Evolutionary conservation across 768 basidiomycete species (phyloP).

Genomic region (Phlegmacium glaucopus): DNA sequence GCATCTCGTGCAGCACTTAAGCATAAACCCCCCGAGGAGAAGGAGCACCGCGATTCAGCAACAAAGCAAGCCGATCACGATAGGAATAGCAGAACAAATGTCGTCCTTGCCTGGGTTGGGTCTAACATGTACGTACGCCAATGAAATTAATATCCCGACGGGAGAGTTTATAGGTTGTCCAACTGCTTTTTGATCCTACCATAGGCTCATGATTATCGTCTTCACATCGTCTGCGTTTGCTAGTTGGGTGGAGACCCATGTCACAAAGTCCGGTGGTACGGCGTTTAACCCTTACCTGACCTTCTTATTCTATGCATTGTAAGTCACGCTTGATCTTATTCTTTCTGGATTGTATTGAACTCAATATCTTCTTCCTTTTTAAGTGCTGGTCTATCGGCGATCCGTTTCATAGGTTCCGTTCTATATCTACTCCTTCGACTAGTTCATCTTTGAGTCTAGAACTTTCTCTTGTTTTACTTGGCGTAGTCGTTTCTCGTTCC

Average conservation of each 20-base stretch:
- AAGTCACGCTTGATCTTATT: conserved; percentile 18
- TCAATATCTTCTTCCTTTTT: conserved; percentile 1
- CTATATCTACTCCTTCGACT: conserved; percentile 78
- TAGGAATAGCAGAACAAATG: conserved; percentile 80
- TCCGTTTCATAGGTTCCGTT: conserved; percentile 78
- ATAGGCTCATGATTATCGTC: conserved; percentile 64
- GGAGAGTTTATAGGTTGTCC: conserved; percentile 2
- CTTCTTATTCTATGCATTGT: conserved; percentile 70
- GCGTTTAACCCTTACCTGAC: conserved; percentile 88
- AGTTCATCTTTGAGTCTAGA: conserved; percentile 49
- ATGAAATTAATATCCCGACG: background rate
- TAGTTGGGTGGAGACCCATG: conserved; percentile 62
- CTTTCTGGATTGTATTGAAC: conserved; percentile 2
- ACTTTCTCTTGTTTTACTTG: background rate
- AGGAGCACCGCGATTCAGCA: conserved; percentile 80
- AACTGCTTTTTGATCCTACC: conserved; percentile 8
- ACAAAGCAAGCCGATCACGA: conserved; percentile 89
- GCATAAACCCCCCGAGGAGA: conserved; percentile 64
- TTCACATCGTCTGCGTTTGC: conserved; percentile 79
- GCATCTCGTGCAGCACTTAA: conserved; percentile 71
- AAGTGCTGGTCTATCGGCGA: conserved; percentile 75
- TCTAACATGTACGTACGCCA: conserved; percentile 68
- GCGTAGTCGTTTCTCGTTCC: background rate
- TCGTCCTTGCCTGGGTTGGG: conserved; percentile 80
- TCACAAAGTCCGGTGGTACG: conserved; percentile 44